A percentile compares a stretch with the other conserved stretches of the same genome.
phyloP scores from a whole-genome alignment of 768 basidiomycete genomes.

The Suillus subalutaceus region DNA sequence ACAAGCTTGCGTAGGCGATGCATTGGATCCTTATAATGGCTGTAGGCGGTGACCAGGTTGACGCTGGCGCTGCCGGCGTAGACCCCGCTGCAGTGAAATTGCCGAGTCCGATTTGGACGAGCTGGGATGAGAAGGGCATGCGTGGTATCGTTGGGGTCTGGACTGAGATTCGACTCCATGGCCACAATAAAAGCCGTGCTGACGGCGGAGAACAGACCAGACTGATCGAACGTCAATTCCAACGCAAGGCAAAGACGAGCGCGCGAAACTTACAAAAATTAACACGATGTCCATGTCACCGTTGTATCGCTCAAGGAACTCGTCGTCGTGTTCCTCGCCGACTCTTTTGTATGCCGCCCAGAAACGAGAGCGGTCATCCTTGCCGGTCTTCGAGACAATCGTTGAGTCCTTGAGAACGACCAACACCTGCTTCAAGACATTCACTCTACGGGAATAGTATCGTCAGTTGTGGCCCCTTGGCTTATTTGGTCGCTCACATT shows the following conservation, averaged over 20 bases:
- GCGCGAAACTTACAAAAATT: slow-evolving; percentile 20
- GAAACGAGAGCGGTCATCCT: too few relatives aligned
- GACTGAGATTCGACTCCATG: slow-evolving; percentile 14
- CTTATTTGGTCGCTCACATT: too few relatives aligned
- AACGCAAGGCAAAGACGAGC: background rate
- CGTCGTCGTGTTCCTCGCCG: too few relatives aligned
- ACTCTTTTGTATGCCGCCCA: too few relatives aligned
- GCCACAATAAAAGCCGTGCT: slow-evolving; percentile 14
- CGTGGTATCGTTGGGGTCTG: slow-evolving; percentile 15
- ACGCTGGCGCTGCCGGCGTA: background rate
- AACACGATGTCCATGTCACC: slow-evolving; percentile 22
- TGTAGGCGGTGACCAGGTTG: background rate
- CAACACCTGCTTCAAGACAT: too few relatives aligned
- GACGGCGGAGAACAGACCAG: slow-evolving; percentile 19
- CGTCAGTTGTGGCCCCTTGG: too few relatives aligned
- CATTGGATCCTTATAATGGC: background rate
- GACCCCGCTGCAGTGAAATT: slow-evolving; percentile 10
- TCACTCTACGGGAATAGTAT: too few relatives aligned
- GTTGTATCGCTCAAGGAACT: slow-evolving; percentile 18
- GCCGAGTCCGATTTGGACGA: slow-evolving; percentile 10
- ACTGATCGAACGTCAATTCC: background rate
- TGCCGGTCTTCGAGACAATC: too few relatives aligned
- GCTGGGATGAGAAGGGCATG: slow-evolving; percentile 13
- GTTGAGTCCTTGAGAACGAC: too few relatives aligned
- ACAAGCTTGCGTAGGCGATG: slow-evolving; percentile 16